Evolutionary conservation across 352 stramenopile species (phyloP).

Genomic region (Phytophthora aleatoria): DNA sequence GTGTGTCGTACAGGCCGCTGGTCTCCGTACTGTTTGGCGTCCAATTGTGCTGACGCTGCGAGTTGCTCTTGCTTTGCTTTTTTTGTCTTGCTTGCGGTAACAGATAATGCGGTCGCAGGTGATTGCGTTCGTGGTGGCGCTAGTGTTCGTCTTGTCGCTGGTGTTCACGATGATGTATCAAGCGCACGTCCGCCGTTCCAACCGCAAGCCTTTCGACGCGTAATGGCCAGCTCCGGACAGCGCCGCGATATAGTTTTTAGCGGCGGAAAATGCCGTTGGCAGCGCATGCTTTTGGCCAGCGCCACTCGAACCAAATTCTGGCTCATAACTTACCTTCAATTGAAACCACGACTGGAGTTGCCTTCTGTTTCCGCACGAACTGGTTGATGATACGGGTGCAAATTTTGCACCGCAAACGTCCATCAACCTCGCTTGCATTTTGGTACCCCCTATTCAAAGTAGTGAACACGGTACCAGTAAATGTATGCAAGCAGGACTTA

Average conservation of each 20-base stretch:
- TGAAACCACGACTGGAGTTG: constrained; percentile 11
- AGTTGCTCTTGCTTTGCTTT: background rate
- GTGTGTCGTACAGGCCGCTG: constrained; percentile 29
- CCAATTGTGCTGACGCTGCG: constrained; percentile 7
- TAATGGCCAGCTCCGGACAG: constrained; percentile 2
- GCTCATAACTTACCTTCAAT: constrained; percentile 24
- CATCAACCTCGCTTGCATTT: background rate
- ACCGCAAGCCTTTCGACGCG: constrained; percentile 32
- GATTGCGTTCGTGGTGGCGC: constrained; percentile 59
- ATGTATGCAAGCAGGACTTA: constrained; percentile 1
- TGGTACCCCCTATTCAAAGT: constrained; percentile 2
- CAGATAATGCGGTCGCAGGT: constrained; percentile 70
- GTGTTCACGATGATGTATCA: constrained; percentile 69
- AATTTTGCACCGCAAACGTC: background rate
- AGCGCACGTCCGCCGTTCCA: constrained; percentile 37
- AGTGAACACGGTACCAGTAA: constrained; percentile 2
- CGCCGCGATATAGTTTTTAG: background rate
- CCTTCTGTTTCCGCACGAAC: constrained; percentile 18
- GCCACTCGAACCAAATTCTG: constrained; percentile 1
- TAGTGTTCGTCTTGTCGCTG: constrained; percentile 54
- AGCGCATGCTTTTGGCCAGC: background rate
- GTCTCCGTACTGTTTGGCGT: background rate
- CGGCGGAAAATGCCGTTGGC: constrained; percentile 22
- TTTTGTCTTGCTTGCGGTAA: constrained; percentile 5
- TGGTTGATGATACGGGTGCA: background rate